Evolutionary conservation across 2,329 filamentous ascomycete species (phyloP), one percentile per base, ranked within the genome.

Genomic region (Ophiocordyceps camponoti-leonardi): DNA sequence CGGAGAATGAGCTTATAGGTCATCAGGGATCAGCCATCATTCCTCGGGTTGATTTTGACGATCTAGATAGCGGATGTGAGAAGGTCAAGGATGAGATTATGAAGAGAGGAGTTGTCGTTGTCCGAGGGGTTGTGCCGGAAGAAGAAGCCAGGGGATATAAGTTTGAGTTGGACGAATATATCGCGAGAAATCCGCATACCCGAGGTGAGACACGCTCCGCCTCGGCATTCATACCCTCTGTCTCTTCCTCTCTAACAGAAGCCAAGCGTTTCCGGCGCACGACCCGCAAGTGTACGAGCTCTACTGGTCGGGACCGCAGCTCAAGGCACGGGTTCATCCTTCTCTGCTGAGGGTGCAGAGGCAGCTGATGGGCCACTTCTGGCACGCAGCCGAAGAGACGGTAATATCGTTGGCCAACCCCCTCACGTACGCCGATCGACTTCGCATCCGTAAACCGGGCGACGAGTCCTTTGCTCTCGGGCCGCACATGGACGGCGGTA

Each of bases 251-350:
- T 39, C 18, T 20, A 12, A 39, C 35, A 20, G 10, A 16, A 16
- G 39, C 16, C 12, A 37, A 72, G 81, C 77, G 2, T 87, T 84
- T 50, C 83, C 81, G 0, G 60, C 70, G 0, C 64, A 80, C 42
- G 69, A 79, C 40, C 81, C 81, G 0, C 77, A 83, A 41, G 81
- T 87, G 6, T 85, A 76, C 54, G 83, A 86, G 57, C 65, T 87
- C 1, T 87, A 86, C 61, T 86, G 82, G 82, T 81, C 80, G 0
- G 67, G 69, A 1, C 67, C 79, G 1, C 83, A 88, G 57, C 65
- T 83, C 41, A 70, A 73, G 50, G 82, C 81, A 4, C 72, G 83
- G n/a, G 63, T 71, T 0, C 79, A 87, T 55, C 73, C 77, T 1
- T 75, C 77, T 48, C 61, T 86, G 49, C 62, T 86, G 19, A 58